Conservation (phyloP, 495 filamentous ascomycete species). For the Oidiodendron maius region DNA sequence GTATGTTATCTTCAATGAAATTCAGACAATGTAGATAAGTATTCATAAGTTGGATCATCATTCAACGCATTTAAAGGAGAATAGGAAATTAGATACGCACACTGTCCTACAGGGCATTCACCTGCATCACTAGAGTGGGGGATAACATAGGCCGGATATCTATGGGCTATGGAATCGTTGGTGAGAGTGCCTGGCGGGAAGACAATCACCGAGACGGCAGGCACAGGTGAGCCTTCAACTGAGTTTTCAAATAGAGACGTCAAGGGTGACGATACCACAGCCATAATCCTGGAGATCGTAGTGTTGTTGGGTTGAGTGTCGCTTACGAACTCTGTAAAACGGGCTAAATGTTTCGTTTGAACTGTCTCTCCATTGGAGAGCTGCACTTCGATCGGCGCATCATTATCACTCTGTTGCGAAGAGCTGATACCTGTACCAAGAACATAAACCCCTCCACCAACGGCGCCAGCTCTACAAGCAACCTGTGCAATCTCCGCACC, state of each 20-base stretch:
- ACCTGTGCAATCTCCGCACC: conserved; percentile 89
- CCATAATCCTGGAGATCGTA: conserved; percentile 39
- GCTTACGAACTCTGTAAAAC: conserved; percentile 8
- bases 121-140: conserved; percentile 81
- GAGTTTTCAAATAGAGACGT: conserved; percentile 59
- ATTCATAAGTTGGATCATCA: conserved; percentile 76
- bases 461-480: conserved; percentile 83
- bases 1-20: conserved; percentile 71
- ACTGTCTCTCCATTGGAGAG: conserved; percentile 44
- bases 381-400: conserved; percentile 32
- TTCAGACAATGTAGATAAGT: conserved; percentile 99
- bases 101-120: conserved; percentile 79
- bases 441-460: conserved; percentile 88
- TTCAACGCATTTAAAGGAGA: conserved; percentile 26
- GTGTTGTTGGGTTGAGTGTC: conserved; percentile 7
- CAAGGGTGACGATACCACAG: conserved; percentile 65
- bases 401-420: not conserved
- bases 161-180: conserved; percentile 26
- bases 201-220: conserved; percentile 69
- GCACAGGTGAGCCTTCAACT: conserved; percentile 65
- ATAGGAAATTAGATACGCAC: conserved; percentile 51
- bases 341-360: conserved; percentile 7
- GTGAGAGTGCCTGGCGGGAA: conserved; percentile 52
- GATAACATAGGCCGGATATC: conserved; percentile 63
- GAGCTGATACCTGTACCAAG: conserved; percentile 59